phyloP scores from a whole-genome alignment of 768 basidiomycete genomes.

The Termitomyces sp. region DNA sequence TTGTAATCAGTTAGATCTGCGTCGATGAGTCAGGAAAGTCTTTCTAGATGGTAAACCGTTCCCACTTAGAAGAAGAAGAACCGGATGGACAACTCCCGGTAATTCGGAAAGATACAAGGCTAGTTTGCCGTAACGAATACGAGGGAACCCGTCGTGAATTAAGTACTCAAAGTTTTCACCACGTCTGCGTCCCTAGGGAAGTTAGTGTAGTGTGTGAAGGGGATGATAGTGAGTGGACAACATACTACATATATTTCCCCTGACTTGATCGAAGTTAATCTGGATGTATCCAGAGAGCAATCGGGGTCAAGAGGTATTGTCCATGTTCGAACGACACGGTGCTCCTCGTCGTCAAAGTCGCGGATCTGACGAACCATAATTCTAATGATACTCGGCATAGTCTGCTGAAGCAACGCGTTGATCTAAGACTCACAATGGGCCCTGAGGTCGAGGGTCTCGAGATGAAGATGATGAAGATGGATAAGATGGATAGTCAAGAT shows the following conservation, averaged over 20 bases:
- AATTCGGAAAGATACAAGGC: neutral
- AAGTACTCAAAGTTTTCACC: neutral
- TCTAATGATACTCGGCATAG: neutral
- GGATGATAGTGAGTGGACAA: neutral
- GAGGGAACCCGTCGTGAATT: neutral
- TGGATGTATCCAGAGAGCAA: neutral
- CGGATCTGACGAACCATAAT: neutral
- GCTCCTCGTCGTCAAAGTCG: neutral
- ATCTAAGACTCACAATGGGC: neutral
- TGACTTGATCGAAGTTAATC: neutral
- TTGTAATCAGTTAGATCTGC: neutral
- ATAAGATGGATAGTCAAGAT: neutral
- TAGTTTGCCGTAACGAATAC: neutral
- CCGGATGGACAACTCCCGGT: neutral
- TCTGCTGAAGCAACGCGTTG: neutral
- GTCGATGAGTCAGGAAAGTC: neutral
- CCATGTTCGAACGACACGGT: neutral
- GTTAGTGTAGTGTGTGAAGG: neutral
- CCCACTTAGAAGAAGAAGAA: neutral
- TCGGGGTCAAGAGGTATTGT: neutral
- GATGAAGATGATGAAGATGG: neutral
- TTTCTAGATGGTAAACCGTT: neutral
- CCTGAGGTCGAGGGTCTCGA: conserved; percentile 2
- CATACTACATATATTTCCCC: neutral
- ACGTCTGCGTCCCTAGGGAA: neutral